Percentiles rank a stretch among this genome's conserved stretches.
phyloP scores from a whole-genome alignment of 345 rosid species.

The Leavenworthia alabamica region DNA sequence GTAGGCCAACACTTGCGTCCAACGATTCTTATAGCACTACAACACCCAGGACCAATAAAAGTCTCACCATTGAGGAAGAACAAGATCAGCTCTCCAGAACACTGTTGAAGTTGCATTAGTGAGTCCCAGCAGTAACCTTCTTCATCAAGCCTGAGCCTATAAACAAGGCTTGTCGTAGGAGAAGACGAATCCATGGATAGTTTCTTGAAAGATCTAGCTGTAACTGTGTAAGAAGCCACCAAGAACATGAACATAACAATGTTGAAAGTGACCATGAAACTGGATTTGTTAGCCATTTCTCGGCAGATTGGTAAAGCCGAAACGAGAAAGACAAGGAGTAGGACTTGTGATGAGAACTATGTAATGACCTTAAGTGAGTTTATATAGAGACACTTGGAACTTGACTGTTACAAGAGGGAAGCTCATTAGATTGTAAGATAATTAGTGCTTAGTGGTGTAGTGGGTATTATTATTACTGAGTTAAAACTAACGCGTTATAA shows the following conservation, averaged over 20 bases:
- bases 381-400: slow-evolving; percentile 8
- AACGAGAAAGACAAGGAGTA: neutral
- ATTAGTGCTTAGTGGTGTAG: no score
- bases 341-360: slow-evolving; percentile 6
- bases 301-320: neutral
- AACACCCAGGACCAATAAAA: slow-evolving; percentile 50
- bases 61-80: slow-evolving; percentile 79
- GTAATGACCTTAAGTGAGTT: neutral
- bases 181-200: slow-evolving; percentile 2
- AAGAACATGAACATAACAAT: slow-evolving; percentile 9
- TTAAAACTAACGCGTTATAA: no score
- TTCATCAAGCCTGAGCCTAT: slow-evolving; percentile 41
- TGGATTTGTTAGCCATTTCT: slow-evolving; percentile 8
- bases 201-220: slow-evolving; percentile 26
- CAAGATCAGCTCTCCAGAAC: slow-evolving; percentile 58
- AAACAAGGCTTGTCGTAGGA: slow-evolving; percentile 24
- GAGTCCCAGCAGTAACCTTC: slow-evolving; percentile 67
- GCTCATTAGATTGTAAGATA: no score
- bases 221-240: slow-evolving; percentile 20
- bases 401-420: slow-evolving; percentile 25
- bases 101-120: slow-evolving; percentile 58
- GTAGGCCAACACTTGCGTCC: slow-evolving; percentile 56
- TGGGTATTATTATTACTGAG: no score
- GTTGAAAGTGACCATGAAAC: slow-evolving; percentile 11
- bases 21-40: slow-evolving; percentile 52